Percentiles rank a stretch among this genome's conserved stretches.
Evolutionary conservation across 306 rosid genomes (phyloP).

Genomic region (Mimosa pudica): DNA sequence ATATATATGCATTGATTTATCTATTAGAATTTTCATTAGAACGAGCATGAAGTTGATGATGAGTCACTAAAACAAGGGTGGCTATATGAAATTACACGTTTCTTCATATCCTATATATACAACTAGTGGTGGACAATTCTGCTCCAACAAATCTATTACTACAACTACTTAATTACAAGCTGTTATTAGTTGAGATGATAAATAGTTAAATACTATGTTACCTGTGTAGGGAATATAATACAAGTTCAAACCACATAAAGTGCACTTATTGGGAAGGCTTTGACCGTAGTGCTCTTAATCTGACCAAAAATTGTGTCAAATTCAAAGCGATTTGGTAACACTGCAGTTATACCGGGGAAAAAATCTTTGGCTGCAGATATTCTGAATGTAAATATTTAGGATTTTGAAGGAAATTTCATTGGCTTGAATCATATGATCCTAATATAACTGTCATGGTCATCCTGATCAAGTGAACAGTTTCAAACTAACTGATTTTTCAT

Average conservation of each 20-base stretch:
- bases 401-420: slow-evolving; percentile 21
- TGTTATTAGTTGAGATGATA: too few relatives aligned
- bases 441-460: slow-evolving; percentile 57
- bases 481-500: slow-evolving; percentile 24
- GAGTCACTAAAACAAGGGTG: slow-evolving; percentile 19
- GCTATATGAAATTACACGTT: slow-evolving; percentile 30
- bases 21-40: background rate
- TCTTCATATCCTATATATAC: slow-evolving; percentile 26
- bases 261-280: too few relatives aligned
- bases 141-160: slow-evolving; percentile 16
- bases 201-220: too few relatives aligned
- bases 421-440: slow-evolving; percentile 33
- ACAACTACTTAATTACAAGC: too few relatives aligned
- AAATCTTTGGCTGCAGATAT: slow-evolving; percentile 31
- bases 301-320: too few relatives aligned
- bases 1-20: slow-evolving; percentile 6
- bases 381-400: slow-evolving; percentile 5
- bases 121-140: slow-evolving; percentile 39
- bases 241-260: too few relatives aligned
- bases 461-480: slow-evolving; percentile 3
- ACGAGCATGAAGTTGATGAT: slow-evolving; percentile 10
- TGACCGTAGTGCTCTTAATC: too few relatives aligned
- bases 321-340: too few relatives aligned
- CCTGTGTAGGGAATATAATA: too few relatives aligned
- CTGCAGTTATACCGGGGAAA: background rate